These are phyloP conservation scores for Geotrichum candidum DNA, from an alignment of 1,139 yeast genomes.

Conservation along the genomic window DNA sequence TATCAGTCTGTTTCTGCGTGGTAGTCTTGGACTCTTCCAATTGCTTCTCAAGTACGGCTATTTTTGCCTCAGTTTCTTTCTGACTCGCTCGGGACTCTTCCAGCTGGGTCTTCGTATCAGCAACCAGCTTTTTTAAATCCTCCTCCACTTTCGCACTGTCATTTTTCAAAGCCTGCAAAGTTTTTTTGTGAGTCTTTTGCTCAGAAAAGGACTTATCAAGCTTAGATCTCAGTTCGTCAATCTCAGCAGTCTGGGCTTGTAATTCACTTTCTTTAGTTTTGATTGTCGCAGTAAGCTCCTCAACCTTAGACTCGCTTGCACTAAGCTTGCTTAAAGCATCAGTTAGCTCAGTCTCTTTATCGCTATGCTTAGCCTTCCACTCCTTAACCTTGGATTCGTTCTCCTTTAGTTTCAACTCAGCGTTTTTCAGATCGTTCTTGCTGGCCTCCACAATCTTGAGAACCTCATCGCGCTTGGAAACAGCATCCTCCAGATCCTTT, in stretches of 20 bases:
- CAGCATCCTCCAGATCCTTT: slow-evolving; percentile 23
- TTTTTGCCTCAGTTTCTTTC: neutral
- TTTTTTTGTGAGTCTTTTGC: neutral
- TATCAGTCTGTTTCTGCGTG: neutral
- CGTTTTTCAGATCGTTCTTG: slow-evolving; percentile 4
- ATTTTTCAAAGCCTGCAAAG: neutral
- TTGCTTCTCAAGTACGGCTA: neutral
- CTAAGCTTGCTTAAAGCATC: slow-evolving; percentile 1
- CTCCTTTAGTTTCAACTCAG: neutral
- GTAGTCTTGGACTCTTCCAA: neutral
- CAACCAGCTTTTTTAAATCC: slow-evolving; percentile 13
- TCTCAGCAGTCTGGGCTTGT: neutral
- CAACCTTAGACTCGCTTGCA: neutral
- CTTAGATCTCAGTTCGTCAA: neutral
- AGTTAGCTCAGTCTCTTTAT: neutral
- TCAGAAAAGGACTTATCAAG: neutral
- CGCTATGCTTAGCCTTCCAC: neutral
- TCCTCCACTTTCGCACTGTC: slow-evolving; percentile 12
- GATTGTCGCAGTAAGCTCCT: neutral
- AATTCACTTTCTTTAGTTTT: neutral
- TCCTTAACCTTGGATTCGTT: neutral
- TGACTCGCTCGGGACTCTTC: neutral
- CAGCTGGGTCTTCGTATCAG: slow-evolving; percentile 6
- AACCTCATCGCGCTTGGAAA: slow-evolving; percentile 26
- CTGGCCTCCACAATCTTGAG: slow-evolving; percentile 18